phyloP scores from a whole-genome alignment of 2,329 filamentous ascomycete genomes.

The Hypomyces perniciosus region DNA sequence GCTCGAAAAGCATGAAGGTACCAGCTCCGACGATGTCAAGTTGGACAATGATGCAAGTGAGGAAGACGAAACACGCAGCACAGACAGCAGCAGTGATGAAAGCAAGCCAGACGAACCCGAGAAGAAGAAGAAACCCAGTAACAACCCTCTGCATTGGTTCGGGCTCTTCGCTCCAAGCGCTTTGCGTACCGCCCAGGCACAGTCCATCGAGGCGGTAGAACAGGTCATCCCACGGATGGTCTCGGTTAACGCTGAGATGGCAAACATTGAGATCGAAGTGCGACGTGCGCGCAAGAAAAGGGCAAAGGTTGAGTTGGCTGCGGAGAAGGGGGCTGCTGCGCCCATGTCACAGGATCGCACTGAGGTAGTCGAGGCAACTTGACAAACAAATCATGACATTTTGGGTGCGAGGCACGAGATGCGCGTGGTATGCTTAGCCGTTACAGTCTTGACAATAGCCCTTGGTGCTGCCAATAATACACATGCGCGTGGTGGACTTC shows the following conservation, averaged over 20 bases:
- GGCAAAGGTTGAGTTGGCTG: constrained; percentile 38
- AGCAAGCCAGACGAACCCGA: neutral
- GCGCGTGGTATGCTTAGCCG: too few species aligned
- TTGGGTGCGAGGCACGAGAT: neutral
- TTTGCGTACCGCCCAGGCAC: constrained; percentile 52
- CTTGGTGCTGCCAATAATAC: too few species aligned
- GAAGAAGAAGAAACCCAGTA: constrained; percentile 14
- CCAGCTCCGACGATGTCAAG: neutral
- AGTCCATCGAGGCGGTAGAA: constrained; percentile 52
- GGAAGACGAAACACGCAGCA: neutral
- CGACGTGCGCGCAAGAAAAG: constrained; percentile 53
- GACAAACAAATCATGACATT: neutral
- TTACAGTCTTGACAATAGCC: too few species aligned
- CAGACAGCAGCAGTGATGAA: neutral
- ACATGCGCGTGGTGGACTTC: too few species aligned
- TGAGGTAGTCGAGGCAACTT: constrained; percentile 14
- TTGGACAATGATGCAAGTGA: neutral
- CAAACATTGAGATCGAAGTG: constrained; percentile 62
- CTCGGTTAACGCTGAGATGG: constrained; percentile 55
- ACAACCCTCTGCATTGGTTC: constrained; percentile 51
- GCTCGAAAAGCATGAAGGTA: neutral
- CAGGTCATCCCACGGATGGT: constrained; percentile 51
- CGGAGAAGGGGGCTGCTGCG: constrained; percentile 23
- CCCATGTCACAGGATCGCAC: constrained; percentile 5
- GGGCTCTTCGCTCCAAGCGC: constrained; percentile 47